These are phyloP conservation scores for Kwoniella bestiolae DNA, from an alignment of 768 basidiomycete genomes.

Conservation along the genomic window DNA sequence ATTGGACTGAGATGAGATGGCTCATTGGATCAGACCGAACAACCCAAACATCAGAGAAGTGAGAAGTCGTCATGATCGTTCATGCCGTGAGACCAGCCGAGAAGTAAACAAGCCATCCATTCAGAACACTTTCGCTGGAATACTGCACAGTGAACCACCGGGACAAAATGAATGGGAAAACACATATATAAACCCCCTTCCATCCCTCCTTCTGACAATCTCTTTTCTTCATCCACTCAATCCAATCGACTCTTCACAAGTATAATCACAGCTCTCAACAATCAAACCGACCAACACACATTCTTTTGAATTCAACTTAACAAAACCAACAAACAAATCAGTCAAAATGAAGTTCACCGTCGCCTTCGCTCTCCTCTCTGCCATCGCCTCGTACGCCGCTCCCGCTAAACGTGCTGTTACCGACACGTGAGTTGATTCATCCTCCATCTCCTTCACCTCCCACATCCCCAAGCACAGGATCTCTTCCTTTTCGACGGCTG, in stretches of 20 bases:
- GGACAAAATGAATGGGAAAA: not conserved
- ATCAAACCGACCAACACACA: constrained; percentile 24
- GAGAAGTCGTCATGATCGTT: too few species aligned
- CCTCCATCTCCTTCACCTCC: not conserved
- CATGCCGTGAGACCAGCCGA: too few species aligned
- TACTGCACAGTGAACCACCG: not conserved
- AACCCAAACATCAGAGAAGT: too few species aligned
- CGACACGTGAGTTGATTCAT: constrained; percentile 31
- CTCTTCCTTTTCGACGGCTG: not conserved
- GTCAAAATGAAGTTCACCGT: constrained; percentile 32
- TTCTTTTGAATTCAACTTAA: constrained; percentile 11
- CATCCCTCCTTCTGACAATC: not conserved
- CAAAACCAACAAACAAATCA: constrained; percentile 13
- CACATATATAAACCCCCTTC: constrained; percentile 8
- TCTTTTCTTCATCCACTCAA: constrained; percentile 23
- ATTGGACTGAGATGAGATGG: not conserved
- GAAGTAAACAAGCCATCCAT: not conserved
- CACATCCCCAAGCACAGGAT: not conserved
- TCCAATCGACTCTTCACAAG: constrained; percentile 8
- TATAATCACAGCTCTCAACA: constrained; percentile 14
- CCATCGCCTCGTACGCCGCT: constrained; percentile 33
- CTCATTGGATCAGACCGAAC: not conserved
- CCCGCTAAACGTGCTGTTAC: constrained; percentile 35
- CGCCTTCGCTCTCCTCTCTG: constrained; percentile 32
- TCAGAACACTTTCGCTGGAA: not conserved